Evolutionary conservation across 768 basidiomycete species (phyloP).

Genomic region (Collybia mongolica): DNA sequence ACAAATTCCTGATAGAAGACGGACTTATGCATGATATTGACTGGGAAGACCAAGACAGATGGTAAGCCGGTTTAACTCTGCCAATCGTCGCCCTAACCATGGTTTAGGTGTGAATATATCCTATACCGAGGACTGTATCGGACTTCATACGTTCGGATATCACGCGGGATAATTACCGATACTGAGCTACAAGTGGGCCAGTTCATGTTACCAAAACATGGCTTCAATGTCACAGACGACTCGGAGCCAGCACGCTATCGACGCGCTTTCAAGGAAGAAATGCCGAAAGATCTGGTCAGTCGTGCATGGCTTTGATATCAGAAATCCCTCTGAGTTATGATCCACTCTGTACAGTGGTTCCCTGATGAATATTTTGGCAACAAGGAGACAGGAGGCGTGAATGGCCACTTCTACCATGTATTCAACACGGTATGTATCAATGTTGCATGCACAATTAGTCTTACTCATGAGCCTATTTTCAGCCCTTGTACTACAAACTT

Average conservation of each 20-base stretch:
- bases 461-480: constrained; percentile 3
- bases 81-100: background rate
- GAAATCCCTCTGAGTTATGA: background rate
- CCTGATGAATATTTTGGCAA: constrained; percentile 68
- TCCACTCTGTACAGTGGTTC: constrained; percentile 57
- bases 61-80: constrained; percentile 38
- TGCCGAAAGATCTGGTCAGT: constrained; percentile 64
- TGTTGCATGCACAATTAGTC: background rate
- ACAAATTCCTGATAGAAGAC: constrained; percentile 73
- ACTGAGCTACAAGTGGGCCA: constrained; percentile 89
- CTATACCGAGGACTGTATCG: constrained; percentile 79
- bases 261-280: constrained; percentile 62
- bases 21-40: constrained; percentile 82
- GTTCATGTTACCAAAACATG: constrained; percentile 71
- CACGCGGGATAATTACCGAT: constrained; percentile 83
- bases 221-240: constrained; percentile 52
- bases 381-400: constrained; percentile 51
- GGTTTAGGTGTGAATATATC: constrained; percentile 84
- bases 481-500: constrained; percentile 56
- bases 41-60: constrained; percentile 65
- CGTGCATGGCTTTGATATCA: background rate
- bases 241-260: constrained; percentile 63
- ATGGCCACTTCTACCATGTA: constrained; percentile 78
- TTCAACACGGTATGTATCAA: constrained; percentile 57
- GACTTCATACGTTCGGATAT: constrained; percentile 80